Conservation (phyloP, 192 early-diverging fungal species). For the Podila minutissima region DNA sequence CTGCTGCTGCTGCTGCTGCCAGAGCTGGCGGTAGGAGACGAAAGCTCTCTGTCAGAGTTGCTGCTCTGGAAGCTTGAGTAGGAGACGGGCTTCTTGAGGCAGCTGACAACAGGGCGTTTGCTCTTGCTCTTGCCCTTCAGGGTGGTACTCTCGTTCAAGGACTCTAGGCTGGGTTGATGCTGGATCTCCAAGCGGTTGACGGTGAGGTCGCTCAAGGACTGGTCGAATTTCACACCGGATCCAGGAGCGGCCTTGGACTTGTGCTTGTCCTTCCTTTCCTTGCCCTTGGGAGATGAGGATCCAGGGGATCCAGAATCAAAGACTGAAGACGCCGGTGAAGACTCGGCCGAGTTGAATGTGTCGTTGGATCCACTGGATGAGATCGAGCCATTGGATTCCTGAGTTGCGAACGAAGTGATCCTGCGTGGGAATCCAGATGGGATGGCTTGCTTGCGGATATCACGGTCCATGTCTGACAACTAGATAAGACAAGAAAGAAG, state of each 20-base stretch:
- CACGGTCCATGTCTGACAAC: constrained; percentile 61
- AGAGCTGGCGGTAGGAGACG: not conserved
- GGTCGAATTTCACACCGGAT: too few species aligned
- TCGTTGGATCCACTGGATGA: constrained; percentile 24
- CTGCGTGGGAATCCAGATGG: constrained; percentile 28
- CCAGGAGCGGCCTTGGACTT: not conserved
- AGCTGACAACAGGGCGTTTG: constrained; percentile 43
- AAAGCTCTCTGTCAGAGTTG: constrained; percentile 1
- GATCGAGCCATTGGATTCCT: constrained; percentile 34
- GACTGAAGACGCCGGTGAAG: constrained; percentile 18
- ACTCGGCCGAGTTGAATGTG: constrained; percentile 12
- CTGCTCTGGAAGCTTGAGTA: constrained; percentile 18
- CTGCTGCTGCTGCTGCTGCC: not conserved
- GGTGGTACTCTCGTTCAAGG: too few species aligned
- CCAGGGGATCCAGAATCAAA: constrained; percentile 12
- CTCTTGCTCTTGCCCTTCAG: not conserved
- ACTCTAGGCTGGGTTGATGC: too few species aligned
- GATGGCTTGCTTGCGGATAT: constrained; percentile 57
- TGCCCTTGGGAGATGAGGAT: not conserved
- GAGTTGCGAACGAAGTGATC: constrained; percentile 9
- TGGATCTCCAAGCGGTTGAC: too few species aligned
- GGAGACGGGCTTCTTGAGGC: constrained; percentile 35
- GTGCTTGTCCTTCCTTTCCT: not conserved
- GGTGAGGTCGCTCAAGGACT: too few species aligned
- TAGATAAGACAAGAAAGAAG: not conserved